These are phyloP conservation scores for Phellopilus nigrolimitatus DNA, from an alignment of 1,284 basidiomycete genomes.

Conservation along the genomic window DNA sequence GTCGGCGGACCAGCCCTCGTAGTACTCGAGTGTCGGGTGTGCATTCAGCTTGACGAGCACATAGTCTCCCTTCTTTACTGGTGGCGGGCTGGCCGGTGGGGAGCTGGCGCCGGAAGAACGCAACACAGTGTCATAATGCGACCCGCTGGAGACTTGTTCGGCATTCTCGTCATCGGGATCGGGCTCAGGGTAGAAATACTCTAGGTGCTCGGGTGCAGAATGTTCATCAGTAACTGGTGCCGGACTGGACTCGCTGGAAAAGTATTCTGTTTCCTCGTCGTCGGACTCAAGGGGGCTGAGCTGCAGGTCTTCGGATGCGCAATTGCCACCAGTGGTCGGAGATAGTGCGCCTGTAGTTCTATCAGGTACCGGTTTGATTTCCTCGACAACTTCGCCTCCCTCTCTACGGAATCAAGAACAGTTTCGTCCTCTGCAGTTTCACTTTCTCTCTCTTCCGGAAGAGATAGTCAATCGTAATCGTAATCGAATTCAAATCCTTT, in stretches of 20 bases:
- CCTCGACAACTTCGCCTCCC: not conserved
- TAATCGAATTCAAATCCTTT: conserved; percentile 9
- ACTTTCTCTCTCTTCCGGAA: not conserved
- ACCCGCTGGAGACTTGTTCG: not conserved
- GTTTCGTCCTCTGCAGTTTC: not conserved
- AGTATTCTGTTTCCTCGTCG: no score
- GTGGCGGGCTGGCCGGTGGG: not conserved
- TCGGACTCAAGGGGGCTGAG: no score
- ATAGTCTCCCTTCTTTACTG: conserved; percentile 7
- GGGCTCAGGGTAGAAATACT: not conserved
- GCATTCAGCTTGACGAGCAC: conserved; percentile 11
- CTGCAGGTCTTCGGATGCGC: no score
- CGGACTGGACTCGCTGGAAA: no score
- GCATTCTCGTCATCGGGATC: not conserved
- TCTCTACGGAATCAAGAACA: not conserved
- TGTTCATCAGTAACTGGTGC: no score
- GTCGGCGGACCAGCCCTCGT: not conserved
- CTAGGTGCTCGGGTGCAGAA: no score
- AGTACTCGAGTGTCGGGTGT: conserved; percentile 6
- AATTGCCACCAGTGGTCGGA: no score
- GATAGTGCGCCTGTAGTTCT: not conserved
- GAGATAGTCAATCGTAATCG: conserved; percentile 14
- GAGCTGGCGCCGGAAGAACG: not conserved
- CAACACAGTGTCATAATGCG: not conserved
- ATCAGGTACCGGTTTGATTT: not conserved